These are phyloP conservation scores for Fonsecaea nubica DNA, from an alignment of 2,329 filamentous ascomycete genomes.

Conservation along the genomic window DNA sequence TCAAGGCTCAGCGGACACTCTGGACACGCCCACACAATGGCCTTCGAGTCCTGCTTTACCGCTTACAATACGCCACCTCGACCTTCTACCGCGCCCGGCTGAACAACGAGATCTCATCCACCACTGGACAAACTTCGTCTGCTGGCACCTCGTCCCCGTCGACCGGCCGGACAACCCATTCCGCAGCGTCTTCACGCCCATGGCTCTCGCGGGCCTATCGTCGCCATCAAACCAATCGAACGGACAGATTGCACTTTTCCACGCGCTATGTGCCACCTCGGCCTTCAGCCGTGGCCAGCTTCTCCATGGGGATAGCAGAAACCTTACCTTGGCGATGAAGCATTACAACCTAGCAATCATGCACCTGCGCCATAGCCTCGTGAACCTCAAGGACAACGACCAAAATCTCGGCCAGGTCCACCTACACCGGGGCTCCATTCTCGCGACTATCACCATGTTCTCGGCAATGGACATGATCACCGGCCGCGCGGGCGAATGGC, in stretches of 20 bases:
- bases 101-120: slow-evolving; percentile 41
- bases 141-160: slow-evolving; percentile 43
- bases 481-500: slow-evolving; percentile 40
- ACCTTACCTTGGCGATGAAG: slow-evolving; percentile 42
- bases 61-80: slow-evolving; percentile 26
- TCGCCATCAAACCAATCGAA: slow-evolving; percentile 36
- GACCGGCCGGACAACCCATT: slow-evolving; percentile 44
- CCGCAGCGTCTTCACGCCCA: slow-evolving; percentile 41
- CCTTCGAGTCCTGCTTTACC: slow-evolving; percentile 1
- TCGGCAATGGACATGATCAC: slow-evolving; percentile 39
- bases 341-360: slow-evolving; percentile 44
- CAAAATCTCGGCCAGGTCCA: slow-evolving; percentile 17
- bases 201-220: slow-evolving; percentile 32
- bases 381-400: slow-evolving; percentile 43
- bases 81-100: slow-evolving; percentile 29
- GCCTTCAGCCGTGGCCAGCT: slow-evolving; percentile 44
- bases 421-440: slow-evolving; percentile 32
- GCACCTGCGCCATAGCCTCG: slow-evolving; percentile 45
- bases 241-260: slow-evolving; percentile 44
- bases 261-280: slow-evolving; percentile 44
- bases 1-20: neutral
- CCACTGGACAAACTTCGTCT: slow-evolving; percentile 44
- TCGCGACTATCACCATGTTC: slow-evolving; percentile 38
- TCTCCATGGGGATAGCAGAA: slow-evolving; percentile 36
- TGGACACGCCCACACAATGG: neutral